Evolutionary conservation across 305 asterid genomes (phyloP), one percentile per base, ranked within the genome.

Genomic region (Fraxinus nigra): DNA sequence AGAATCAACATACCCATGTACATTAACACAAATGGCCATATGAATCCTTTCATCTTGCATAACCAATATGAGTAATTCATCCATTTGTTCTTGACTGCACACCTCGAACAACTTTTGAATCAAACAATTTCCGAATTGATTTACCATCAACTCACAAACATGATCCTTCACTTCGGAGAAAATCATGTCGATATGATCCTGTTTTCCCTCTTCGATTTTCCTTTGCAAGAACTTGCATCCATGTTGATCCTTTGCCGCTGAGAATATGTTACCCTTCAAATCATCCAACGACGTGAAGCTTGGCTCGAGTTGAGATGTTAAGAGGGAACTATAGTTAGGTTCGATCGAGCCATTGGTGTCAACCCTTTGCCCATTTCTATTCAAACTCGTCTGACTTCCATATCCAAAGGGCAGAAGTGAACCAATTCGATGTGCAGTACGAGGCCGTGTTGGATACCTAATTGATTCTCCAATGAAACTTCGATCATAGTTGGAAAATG

Each of bases 221-320:
- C 51, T 85, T 72, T 84, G 89, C 80, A 89, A 85, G 77, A 80
- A 82, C 69, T 87, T 84, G 80, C 92, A 89, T 38, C 92, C 92
- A 2, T 76, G 28, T 82, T 88, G 90, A 77, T 84, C 85, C 86
- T 86, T 88, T 48, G 89, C 87, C 65, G 82, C 78, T 33, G 46
- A 33, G 70, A 82, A 76, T 69, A 89, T 80, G 30, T 77, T 26
- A 14, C 84, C 88, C 8, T 73, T 78, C 76, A 67, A 24, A 73
- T 81, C 83, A 18, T 59, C 81, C 75, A 83, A 32, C n/a, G 84
- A 81, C 16, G 78, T 3, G 33, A 8, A 38, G 34, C 43, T 75
- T 26, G 34, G 9, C 20, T 10, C 16, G 16, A 20, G 61, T 10
- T 5, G 1, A 2, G 78, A 72, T 6, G 11, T 10, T 8, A 14